A percentile compares a stretch with the other conserved stretches of the same genome.
Conservation (phyloP, 495 filamentous ascomycete species). For the Lasiosphaeris hirsuta region DNA sequence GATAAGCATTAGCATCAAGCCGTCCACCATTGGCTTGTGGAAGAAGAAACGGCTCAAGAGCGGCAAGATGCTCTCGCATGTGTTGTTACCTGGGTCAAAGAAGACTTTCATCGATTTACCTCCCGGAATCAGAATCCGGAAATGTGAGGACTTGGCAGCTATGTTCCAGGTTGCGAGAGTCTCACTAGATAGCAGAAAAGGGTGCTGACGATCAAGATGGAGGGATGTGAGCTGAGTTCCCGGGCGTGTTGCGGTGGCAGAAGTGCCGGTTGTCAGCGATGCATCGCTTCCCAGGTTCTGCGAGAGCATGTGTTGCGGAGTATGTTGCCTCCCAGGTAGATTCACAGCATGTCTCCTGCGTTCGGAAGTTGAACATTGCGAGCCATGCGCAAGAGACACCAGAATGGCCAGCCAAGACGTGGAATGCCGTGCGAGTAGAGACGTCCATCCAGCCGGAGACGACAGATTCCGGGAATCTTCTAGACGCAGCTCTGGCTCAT, state of each 20-base stretch:
- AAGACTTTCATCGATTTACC: not conserved
- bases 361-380: not conserved
- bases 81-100: not conserved
- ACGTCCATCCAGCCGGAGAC: slow-evolving; percentile 1
- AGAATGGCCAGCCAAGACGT: not conserved
- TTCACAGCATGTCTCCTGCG: not conserved
- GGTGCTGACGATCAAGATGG: not conserved
- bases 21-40: too few relatives aligned
- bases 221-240: not conserved
- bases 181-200: not conserved
- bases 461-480: slow-evolving; percentile 11
- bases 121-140: slow-evolving; percentile 5
- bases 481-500: not conserved
- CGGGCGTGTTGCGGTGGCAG: not conserved
- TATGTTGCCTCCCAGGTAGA: too few relatives aligned
- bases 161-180: slow-evolving; percentile 5
- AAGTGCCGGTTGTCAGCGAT: not conserved
- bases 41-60: not conserved
- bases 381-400: not conserved
- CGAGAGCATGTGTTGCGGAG: too few relatives aligned
- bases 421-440: not conserved
- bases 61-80: not conserved
- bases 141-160: not conserved
- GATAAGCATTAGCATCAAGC: not conserved
- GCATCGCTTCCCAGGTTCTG: not conserved